These are phyloP conservation scores for Pseudopithomyces maydicus DNA, from an alignment of 2,329 filamentous ascomycete genomes.

Conservation along the genomic window DNA sequence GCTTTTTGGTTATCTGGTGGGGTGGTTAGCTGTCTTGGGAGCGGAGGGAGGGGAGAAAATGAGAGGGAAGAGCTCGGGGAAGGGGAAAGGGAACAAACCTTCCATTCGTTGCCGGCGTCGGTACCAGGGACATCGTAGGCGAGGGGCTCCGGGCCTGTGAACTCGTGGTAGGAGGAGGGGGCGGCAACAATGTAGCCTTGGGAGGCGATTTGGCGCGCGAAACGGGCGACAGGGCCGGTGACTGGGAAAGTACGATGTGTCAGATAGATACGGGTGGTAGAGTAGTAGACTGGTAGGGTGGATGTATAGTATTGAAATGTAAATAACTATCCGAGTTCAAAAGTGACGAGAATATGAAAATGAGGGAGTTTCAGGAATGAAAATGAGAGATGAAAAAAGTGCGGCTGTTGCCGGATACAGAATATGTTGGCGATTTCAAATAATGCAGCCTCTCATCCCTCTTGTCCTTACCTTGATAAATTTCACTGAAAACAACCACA, in stretches of 20 bases:
- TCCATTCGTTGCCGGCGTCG: conserved; percentile 84
- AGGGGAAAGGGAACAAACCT: conserved; percentile 44
- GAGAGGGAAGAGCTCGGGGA: neutral
- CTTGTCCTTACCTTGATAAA: conserved; percentile 74
- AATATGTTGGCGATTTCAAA: too few relatives aligned
- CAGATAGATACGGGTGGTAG: neutral
- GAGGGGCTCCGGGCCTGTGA: conserved; percentile 81
- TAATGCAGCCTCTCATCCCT: too few relatives aligned
- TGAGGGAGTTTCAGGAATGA: neutral
- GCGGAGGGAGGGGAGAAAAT: neutral
- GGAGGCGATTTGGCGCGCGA: conserved; percentile 87
- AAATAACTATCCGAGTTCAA: too few relatives aligned
- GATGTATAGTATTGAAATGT: too few relatives aligned
- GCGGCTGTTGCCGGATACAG: neutral
- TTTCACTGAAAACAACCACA: conserved; percentile 88
- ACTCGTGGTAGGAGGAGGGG: conserved; percentile 91
- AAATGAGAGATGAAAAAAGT: neutral
- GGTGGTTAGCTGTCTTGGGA: neutral
- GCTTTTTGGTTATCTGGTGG: conserved; percentile 69
- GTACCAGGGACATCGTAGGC: conserved; percentile 88
- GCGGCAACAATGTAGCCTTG: conserved; percentile 94
- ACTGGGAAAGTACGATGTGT: conserved; percentile 54
- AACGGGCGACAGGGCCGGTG: conserved; percentile 86
- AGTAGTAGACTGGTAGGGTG: neutral
- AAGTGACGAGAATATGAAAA: neutral